Evolutionary conservation across 1,284 basidiomycete genomes (phyloP).

Genomic region (Sparassis latifolia): DNA sequence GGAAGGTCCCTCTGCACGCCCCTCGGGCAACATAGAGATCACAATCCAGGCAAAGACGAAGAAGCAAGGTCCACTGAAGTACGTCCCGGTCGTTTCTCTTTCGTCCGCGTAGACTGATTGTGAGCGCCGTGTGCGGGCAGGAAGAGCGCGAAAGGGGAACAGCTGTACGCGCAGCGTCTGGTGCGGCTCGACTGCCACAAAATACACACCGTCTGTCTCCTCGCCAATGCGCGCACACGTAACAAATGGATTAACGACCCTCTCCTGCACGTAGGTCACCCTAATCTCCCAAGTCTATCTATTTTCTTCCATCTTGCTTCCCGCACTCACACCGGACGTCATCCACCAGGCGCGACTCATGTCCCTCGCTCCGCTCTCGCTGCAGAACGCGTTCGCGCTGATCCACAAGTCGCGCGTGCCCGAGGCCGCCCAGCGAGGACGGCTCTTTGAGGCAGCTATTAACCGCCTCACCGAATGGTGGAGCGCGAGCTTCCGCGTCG

Average conservation of each 20-base stretch:
- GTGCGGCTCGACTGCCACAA: constrained; percentile 80
- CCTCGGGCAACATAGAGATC: constrained; percentile 43
- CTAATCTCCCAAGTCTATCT: constrained; percentile 1
- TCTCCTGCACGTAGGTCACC: constrained; percentile 66
- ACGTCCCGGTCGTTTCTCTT: constrained; percentile 5
- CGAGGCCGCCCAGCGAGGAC: constrained; percentile 72
- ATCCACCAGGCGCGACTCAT: constrained; percentile 69
- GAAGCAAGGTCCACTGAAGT: constrained; percentile 27
- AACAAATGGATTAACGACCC: constrained; percentile 85
- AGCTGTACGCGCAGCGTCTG: constrained; percentile 57
- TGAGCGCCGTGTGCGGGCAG: constrained; percentile 22
- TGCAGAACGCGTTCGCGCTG: constrained; percentile 73
- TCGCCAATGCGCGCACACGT: constrained; percentile 70
- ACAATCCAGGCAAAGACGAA: constrained; percentile 42
- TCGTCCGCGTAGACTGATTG: too few species aligned
- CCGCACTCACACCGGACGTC: background rate
- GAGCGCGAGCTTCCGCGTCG: constrained; percentile 61
- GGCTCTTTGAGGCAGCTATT: constrained; percentile 80
- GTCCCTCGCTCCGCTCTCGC: constrained; percentile 72
- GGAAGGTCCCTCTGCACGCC: constrained; percentile 15
- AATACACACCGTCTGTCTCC: constrained; percentile 75
- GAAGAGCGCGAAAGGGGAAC: constrained; percentile 36
- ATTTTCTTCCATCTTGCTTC: constrained; percentile 2
- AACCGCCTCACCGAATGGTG: constrained; percentile 79
- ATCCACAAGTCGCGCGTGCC: constrained; percentile 84